A percentile compares a stretch with the other conserved stretches of the same genome.
These are phyloP conservation scores for Chalciporus piperatus DNA, from an alignment of 768 basidiomycete genomes.

Conservation along the genomic window DNA sequence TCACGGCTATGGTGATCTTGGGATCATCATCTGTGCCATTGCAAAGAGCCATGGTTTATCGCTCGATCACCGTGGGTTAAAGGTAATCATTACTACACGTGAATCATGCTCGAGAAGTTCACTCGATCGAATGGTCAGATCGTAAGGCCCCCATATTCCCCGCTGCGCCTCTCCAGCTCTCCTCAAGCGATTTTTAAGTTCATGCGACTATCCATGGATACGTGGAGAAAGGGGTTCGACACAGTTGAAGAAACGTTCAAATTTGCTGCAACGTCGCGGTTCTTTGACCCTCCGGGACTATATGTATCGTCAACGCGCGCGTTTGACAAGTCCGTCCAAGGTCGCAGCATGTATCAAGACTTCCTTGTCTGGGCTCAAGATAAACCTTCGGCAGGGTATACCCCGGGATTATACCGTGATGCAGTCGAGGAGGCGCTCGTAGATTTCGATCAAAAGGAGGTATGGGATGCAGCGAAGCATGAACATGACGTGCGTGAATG, in stretches of 20 bases:
- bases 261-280: conserved; percentile 55
- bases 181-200: conserved; percentile 52
- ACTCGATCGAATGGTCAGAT: conserved; percentile 27
- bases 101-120: background rate
- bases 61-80: conserved; percentile 54
- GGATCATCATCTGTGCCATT: conserved; percentile 64
- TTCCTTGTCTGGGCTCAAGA: conserved; percentile 52
- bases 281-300: conserved; percentile 47
- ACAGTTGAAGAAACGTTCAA: conserved; percentile 53
- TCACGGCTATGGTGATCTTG: conserved; percentile 68
- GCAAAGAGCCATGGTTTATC: conserved; percentile 49
- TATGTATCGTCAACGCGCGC: conserved; percentile 30
- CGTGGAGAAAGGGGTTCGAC: conserved; percentile 52
- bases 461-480: conserved; percentile 39
- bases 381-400: conserved; percentile 10
- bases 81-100: conserved; percentile 36
- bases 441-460: conserved; percentile 50
- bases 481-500: conserved; percentile 28
- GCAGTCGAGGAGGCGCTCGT: conserved; percentile 45
- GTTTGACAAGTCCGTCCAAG: conserved; percentile 41
- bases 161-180: conserved; percentile 49
- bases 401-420: conserved; percentile 16
- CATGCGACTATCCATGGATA: conserved; percentile 52
- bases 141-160: conserved; percentile 29
- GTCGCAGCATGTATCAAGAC: conserved; percentile 56